Evolutionary conservation across 306 rosid species (phyloP), one percentile per base, ranked within the genome.

Genomic region (Rosa rugosa): DNA sequence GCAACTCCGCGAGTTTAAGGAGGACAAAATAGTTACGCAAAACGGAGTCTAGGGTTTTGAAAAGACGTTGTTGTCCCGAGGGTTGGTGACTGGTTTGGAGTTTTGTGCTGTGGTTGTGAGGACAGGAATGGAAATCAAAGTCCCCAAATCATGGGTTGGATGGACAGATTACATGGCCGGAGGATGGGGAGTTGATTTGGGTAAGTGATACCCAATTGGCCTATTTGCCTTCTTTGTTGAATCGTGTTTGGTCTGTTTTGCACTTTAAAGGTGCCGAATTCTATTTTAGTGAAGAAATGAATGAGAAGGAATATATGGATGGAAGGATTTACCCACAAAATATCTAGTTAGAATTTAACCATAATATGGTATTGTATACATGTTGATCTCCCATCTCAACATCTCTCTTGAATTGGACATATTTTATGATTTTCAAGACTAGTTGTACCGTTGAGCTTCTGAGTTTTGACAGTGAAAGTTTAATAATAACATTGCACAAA

Each of bases 1-100:
- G 69, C 42, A 14, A 63, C 22, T 64, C 69, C 69, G 69, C 41
- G n/a, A 34, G 69, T 64, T 64, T 13, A 64, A 64, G 69, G 42
- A 64, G n/a, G 69, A 31, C 4, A 13, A 63, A 2, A 5, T 25
- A 25, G 8, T 5, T 6, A 8, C 5, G 69, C 22, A 16, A 8
- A 20, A 14, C n/a, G 22, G 20, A 36, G 13, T 17, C 0, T 64
- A 14, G 20, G 4, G 66, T 59, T 59, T 2, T 3, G 46, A 14
- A 66, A 66, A 34, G 71, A 66, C 71, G 71, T 3, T 64, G 20
- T 17, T 64, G 45, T 5, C 12, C 69, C 4, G 22, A 64, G 4
- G 23, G 45, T 64, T 64, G 45, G 45, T 36, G 69, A 64, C 69
- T 14, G 4, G 22, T 66, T 36, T 66, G 47, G 47, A 66, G 47